These are phyloP conservation scores for Cicer pinnatifidum DNA, from an alignment of 306 rosid genomes.

Conservation along the genomic window DNA sequence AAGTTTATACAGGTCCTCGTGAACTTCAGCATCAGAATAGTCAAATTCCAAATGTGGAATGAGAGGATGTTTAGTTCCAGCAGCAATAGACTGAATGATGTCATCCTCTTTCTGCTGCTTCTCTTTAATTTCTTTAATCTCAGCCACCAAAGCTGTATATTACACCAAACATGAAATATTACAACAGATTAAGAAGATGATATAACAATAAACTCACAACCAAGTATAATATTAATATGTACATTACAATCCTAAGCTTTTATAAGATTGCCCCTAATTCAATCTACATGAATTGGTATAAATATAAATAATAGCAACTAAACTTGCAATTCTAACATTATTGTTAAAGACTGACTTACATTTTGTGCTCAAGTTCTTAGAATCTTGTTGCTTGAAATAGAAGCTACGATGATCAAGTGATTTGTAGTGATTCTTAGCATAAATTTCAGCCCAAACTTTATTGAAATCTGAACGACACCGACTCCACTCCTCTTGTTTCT, in stretches of 20 bases:
- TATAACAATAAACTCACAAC: not conserved
- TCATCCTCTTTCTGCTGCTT: constrained; percentile 83
- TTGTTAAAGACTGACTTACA: constrained; percentile 61
- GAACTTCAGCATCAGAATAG: constrained; percentile 69
- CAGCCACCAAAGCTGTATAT: constrained; percentile 81
- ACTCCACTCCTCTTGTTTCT: constrained; percentile 98
- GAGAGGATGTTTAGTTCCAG: constrained; percentile 75
- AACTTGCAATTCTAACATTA: not conserved
- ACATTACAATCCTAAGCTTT: constrained; percentile 11
- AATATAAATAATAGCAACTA: not conserved
- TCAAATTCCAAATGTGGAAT: constrained; percentile 84
- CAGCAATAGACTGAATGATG: constrained; percentile 77
- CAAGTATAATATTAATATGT: not conserved
- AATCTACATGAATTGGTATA: constrained; percentile 18
- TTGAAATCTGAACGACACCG: constrained; percentile 89
- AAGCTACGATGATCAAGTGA: constrained; percentile 99
- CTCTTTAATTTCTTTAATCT: constrained; percentile 90
- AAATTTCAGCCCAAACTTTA: constrained; percentile 98
- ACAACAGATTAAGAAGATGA: constrained; percentile 38
- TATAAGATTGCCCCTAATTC: not conserved
- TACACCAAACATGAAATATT: constrained; percentile 39
- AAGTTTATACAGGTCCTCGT: constrained; percentile 88
- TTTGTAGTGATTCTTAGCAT: constrained; percentile 91
- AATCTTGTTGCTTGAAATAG: constrained; percentile 98
- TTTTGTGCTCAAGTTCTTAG: constrained; percentile 92